phyloP scores from a whole-genome alignment of 805 yeast species.

The Saccharomycopsis olivae region DNA sequence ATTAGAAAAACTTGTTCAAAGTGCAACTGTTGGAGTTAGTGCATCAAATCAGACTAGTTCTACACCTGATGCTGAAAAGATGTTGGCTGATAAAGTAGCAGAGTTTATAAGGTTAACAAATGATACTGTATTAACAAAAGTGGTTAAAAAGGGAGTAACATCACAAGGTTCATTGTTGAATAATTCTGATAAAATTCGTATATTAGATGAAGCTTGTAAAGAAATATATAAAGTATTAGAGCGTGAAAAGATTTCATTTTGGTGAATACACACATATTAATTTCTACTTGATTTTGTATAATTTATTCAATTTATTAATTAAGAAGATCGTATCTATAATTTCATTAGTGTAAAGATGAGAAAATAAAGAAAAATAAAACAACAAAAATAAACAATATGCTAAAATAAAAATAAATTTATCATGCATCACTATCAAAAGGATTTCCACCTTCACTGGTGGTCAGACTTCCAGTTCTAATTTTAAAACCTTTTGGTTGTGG shows the following conservation, averaged over 20 bases:
- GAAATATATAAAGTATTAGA: conserved; percentile 1
- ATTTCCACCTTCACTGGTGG: too few species aligned
- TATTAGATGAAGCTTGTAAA: background rate
- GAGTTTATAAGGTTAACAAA: background rate
- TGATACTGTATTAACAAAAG: background rate
- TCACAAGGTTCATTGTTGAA: background rate
- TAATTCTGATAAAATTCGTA: background rate
- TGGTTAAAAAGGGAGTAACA: background rate
- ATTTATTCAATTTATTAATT: too few species aligned
- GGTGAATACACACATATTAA: background rate
- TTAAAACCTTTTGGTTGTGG: too few species aligned
- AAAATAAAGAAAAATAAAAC: too few species aligned
- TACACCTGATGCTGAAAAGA: background rate
- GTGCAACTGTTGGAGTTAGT: background rate
- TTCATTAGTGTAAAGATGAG: background rate
- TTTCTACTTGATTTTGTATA: too few species aligned
- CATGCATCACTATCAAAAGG: too few species aligned
- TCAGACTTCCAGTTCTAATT: too few species aligned
- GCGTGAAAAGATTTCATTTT: background rate
- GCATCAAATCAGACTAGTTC: background rate
- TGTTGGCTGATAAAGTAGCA: background rate
- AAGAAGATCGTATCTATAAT: background rate
- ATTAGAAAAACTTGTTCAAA: background rate
- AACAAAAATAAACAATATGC: too few species aligned
- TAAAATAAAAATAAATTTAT: too few species aligned